Base-by-base conservation (phyloP, 371 early-diverging fungal species). In the Mortierella sp. region DNA sequence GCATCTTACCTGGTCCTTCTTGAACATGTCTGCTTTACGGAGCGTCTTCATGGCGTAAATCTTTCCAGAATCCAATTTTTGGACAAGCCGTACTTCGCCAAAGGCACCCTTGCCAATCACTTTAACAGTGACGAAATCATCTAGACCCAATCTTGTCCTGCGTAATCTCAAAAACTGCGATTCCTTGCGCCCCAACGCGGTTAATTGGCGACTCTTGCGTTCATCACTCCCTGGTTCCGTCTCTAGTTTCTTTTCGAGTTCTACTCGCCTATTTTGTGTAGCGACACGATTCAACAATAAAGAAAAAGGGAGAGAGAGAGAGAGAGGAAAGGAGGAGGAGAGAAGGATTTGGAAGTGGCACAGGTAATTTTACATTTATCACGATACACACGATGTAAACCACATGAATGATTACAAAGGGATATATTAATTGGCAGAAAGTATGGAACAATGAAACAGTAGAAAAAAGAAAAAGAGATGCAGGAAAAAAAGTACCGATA, bases 91-190 rank as follows among this genome's bases (percentile, higher is more conserved):
- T 34, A 98, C 97, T 83, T 99, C 99, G 45, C 99, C 99, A 89
- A 99, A 99, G 3, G 99, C 99, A 51, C 99, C 99, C 68, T 96
- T 96, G 19, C 99, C 99, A 83, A 99, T 98, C 19, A 99, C 97
- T 84, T 97, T 95, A 66, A 99, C 91, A 17, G 99, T 98, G 47
- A 88, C 83, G 80, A 99, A 99, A 86, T 99, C 99, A 71, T 92
- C 92, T 17, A 97, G 89, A n/a, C 96, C 94, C 45, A 99, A 86
- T 82, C 97, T 91, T 26, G 95, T 95, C 66, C 99, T 88, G 51
- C 97, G 89, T 65, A 98, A 85, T 66, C 99, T 89, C 79, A 98
- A 85, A 82, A 95, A 99, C 66, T 96, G 94, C 31, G 96, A 93
- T 82, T 99, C 99, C 80, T 96, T 96, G 62, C 92, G 85, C 9